Evolutionary conservation across 139 green algal genomes (phyloP), one percentile per base, ranked within the genome.

Genomic region (Asterochloris sp.): DNA sequence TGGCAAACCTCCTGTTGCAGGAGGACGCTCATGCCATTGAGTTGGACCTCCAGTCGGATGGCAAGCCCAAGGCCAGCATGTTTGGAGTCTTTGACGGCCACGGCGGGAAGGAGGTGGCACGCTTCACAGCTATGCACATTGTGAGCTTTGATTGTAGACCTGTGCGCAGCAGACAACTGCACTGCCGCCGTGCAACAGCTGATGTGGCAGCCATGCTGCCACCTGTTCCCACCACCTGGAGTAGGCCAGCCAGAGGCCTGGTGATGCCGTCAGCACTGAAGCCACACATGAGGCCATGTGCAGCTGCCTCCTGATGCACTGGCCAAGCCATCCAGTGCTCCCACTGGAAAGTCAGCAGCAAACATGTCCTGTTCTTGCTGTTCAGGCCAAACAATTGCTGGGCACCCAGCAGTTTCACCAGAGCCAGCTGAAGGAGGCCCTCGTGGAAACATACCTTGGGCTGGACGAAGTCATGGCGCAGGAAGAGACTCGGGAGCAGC

Each of bases 81-180:
- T 94, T 93, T 88, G 90, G 83, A 0, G 86, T 94, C 17, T 89
- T 94, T 79, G 90, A 94, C 73, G 90, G 90, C 17, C 90, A 94
- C 73, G 90, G 90, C 26, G 90, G 90, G 26, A 89, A 88, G 12
- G 88, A 93, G 81, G 90, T 94, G 54, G 89, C 90, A 23, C 81
- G 84, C 24, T 94, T 89, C 64, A 79, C 73, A 14, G 86, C 88
- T 12, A 47, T 71, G 21, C 85, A 92, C 76, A 60, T 94, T 82
- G 86, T 88, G 38, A 82, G 74, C 38, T 54, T 54, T 54, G 38
- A 10, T 6, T 54, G 2, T 6, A 54, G 38, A 54, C 38, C 38
- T 54, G 38, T 54, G 38, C 38, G 38, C 38, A 54, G 38, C 38
- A 54, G 6, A 54, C 38, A 54, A 6, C 4, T 54, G 38, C 38